phyloP scores from a whole-genome alignment of 768 basidiomycete genomes.

The Gymnopilus dilepis region DNA sequence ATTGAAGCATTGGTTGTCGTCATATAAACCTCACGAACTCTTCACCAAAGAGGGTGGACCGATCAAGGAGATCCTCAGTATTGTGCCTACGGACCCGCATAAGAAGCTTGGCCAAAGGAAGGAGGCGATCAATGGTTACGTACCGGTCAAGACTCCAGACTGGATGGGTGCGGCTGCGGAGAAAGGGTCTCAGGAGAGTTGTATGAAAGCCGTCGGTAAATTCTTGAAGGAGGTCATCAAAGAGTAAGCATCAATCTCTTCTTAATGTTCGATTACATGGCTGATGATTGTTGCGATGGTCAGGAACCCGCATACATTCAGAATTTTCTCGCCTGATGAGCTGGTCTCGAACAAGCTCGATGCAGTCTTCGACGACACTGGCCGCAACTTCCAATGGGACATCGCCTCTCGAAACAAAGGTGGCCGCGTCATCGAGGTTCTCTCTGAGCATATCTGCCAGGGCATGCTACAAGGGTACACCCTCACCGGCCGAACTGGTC shows the following conservation, averaged over 20 bases:
- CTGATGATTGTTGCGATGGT: background rate
- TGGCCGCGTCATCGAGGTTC: constrained; percentile 86
- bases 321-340: constrained; percentile 93
- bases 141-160: constrained; percentile 66
- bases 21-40: constrained; percentile 72
- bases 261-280: constrained; percentile 14
- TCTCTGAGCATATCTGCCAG: constrained; percentile 88
- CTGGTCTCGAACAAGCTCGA: constrained; percentile 89
- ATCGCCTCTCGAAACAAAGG: constrained; percentile 64
- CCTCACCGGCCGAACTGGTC: constrained; percentile 81
- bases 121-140: constrained; percentile 68
- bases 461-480: constrained; percentile 94
- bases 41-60: constrained; percentile 64
- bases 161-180: constrained; percentile 63
- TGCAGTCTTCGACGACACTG: constrained; percentile 69
- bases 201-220: constrained; percentile 73
- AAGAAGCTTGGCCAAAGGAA: constrained; percentile 74
- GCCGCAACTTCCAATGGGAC: constrained; percentile 90
- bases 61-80: constrained; percentile 51
- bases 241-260: constrained; percentile 37
- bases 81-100: constrained; percentile 57
- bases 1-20: constrained; percentile 75
- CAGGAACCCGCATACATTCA: constrained; percentile 78
- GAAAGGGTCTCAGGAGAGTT: constrained; percentile 67
- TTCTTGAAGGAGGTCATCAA: constrained; percentile 62